Conservation (phyloP, 176 grass and related monocot genomes). For the Triticum monococcum region DNA sequence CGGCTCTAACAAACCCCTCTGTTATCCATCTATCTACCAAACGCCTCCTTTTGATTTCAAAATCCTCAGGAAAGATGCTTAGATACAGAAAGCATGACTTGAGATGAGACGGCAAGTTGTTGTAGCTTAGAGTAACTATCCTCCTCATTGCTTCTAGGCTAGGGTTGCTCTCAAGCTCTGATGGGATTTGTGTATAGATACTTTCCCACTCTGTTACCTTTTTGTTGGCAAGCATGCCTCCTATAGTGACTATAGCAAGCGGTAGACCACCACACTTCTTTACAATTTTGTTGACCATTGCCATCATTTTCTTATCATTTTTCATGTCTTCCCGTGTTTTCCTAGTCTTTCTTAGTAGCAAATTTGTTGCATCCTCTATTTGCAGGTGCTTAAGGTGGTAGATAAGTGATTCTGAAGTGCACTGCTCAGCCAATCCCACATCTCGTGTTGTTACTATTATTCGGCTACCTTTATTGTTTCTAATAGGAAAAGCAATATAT, state of each 20-base stretch:
- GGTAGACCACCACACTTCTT: background rate
- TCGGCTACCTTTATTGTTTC: background rate
- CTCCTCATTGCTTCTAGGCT: too few relatives aligned
- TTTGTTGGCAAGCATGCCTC: too few relatives aligned
- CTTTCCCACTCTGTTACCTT: too few relatives aligned
- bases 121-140: too few relatives aligned
- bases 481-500: background rate
- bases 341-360: background rate
- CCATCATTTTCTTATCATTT: background rate
- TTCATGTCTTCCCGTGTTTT: background rate
- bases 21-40: too few relatives aligned
- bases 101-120: too few relatives aligned
- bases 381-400: background rate
- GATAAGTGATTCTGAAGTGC: background rate
- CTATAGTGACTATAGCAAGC: background rate
- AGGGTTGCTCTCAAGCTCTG: too few relatives aligned
- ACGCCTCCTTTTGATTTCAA: background rate
- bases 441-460: background rate
- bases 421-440: background rate
- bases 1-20: too few relatives aligned
- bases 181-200: too few relatives aligned
- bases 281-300: background rate
- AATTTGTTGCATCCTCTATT: background rate
- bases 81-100: too few relatives aligned
- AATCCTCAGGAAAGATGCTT: conserved; percentile 11